phyloP scores from a whole-genome alignment of 1,284 basidiomycete genomes.

The Neonothopanus nambi region DNA sequence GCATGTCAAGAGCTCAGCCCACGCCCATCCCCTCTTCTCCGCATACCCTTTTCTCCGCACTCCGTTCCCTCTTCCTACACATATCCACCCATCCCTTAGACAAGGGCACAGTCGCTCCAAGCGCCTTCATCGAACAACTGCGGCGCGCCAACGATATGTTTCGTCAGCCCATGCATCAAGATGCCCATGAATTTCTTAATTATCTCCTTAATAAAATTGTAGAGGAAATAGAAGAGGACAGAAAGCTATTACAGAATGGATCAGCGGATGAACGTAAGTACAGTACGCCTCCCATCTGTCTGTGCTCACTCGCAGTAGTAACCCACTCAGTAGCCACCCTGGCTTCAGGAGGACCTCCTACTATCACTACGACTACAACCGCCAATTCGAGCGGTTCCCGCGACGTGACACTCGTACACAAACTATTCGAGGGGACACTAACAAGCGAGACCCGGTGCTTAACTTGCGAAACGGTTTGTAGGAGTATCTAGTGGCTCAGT shows the following conservation, averaged over 20 bases:
- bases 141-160: conserved; percentile 88
- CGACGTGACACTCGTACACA: conserved; percentile 83
- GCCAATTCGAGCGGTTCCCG: conserved; percentile 39
- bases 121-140: conserved; percentile 88
- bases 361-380: conserved; percentile 28
- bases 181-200: conserved; percentile 97
- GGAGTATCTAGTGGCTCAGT: conserved; percentile 3
- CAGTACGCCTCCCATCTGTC: not conserved
- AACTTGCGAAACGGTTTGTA: conserved; percentile 88
- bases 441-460: conserved; percentile 97
- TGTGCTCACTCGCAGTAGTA: conserved; percentile 38
- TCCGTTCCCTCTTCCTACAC: conserved; percentile 86
- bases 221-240: conserved; percentile 86
- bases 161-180: conserved; percentile 87
- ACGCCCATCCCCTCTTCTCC: conserved; percentile 58
- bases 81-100: conserved; percentile 76
- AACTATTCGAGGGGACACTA: conserved; percentile 89
- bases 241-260: conserved; percentile 40
- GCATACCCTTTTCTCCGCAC: conserved; percentile 83
- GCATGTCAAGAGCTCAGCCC: conserved; percentile 5
- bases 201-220: conserved; percentile 92
- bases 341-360: conserved; percentile 40
- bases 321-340: conserved; percentile 58
- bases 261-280: conserved; percentile 58
- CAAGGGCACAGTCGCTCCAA: conserved; percentile 84